phyloP scores from a whole-genome alignment of 2,329 filamentous ascomycete genomes.

The Cladorrhinum sp. region DNA sequence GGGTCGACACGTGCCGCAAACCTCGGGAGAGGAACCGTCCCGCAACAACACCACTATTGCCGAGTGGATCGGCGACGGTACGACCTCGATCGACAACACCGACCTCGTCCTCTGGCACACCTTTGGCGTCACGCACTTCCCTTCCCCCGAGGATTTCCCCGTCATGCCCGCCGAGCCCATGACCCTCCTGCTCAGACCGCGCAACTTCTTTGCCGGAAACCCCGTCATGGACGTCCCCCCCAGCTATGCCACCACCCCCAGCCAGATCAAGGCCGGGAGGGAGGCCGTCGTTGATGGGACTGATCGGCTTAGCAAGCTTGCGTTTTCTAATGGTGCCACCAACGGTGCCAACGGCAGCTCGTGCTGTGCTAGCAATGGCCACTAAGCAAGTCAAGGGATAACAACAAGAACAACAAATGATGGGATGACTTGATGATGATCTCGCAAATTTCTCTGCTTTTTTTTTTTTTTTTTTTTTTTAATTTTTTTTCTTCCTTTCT shows the following conservation, averaged over 20 bases:
- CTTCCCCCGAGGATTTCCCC: slow-evolving; percentile 84
- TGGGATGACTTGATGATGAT: neutral
- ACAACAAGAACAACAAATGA: neutral
- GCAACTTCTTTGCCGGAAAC: slow-evolving; percentile 80
- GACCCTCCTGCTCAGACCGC: slow-evolving; percentile 71
- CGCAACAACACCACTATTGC: slow-evolving; percentile 70
- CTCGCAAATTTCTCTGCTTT: no score
- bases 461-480: no score
- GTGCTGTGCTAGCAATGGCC: neutral
- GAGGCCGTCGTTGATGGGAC: neutral
- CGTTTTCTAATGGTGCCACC: neutral
- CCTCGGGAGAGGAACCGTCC: slow-evolving; percentile 74
- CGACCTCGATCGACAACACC: slow-evolving; percentile 69
- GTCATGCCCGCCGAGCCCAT: slow-evolving; percentile 89
- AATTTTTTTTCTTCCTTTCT: no score
- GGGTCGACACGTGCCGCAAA: slow-evolving; percentile 83
- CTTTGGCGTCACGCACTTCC: slow-evolving; percentile 88
- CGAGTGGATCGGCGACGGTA: slow-evolving; percentile 71
- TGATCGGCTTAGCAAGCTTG: slow-evolving; percentile 1
- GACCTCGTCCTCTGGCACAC: slow-evolving; percentile 93
- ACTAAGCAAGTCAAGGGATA: neutral
- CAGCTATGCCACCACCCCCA: slow-evolving; percentile 69
- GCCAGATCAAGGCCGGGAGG: slow-evolving; percentile 47
- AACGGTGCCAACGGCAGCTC: neutral
- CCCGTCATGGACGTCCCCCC: slow-evolving; percentile 79